phyloP scores from a whole-genome alignment of 2,329 filamentous ascomycete genomes.

The Trichoderma brevicompactum region DNA sequence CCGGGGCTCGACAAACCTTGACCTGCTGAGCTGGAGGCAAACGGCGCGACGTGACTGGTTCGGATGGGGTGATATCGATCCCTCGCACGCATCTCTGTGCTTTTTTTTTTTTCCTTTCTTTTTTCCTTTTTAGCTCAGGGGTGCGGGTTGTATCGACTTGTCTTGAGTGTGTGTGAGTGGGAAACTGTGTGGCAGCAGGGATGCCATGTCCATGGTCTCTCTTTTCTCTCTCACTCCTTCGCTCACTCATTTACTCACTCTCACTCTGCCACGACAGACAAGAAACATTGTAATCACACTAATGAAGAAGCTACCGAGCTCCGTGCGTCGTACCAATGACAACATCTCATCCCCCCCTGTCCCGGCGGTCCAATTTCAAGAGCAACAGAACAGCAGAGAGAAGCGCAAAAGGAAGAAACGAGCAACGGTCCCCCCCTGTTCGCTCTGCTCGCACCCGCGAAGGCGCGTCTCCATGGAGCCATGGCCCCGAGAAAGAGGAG shows the following conservation, averaged over 20 bases:
- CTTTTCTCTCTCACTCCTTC: too few species aligned
- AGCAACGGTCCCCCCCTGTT: not conserved
- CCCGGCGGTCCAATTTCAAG: not conserved
- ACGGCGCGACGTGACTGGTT: constrained; percentile 6
- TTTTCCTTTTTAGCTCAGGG: constrained; percentile 21
- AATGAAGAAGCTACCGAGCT: not conserved
- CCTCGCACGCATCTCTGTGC: not conserved
- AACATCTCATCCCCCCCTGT: constrained; percentile 9
- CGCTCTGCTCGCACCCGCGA: not conserved
- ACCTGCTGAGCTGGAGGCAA: constrained; percentile 10
- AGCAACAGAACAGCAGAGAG: not conserved
- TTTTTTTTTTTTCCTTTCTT: not conserved
- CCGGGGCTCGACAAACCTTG: constrained; percentile 8
- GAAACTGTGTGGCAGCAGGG: constrained; percentile 21
- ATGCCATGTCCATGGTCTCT: not conserved
- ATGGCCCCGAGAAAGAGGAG: not conserved
- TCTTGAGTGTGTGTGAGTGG: constrained; percentile 6
- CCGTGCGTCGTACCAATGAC: constrained; percentile 11
- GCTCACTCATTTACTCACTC: too few species aligned
- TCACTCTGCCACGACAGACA: too few species aligned
- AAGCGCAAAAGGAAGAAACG: not conserved
- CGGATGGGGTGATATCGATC: constrained; percentile 3
- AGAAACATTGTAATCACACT: not conserved
- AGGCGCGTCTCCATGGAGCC: not conserved
- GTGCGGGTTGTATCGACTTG: not conserved